A percentile compares a stretch with the other conserved stretches of the same genome.
Conservation (phyloP, 176 grass and related monocot genomes). For the Echinochloa phyllopogon region DNA sequence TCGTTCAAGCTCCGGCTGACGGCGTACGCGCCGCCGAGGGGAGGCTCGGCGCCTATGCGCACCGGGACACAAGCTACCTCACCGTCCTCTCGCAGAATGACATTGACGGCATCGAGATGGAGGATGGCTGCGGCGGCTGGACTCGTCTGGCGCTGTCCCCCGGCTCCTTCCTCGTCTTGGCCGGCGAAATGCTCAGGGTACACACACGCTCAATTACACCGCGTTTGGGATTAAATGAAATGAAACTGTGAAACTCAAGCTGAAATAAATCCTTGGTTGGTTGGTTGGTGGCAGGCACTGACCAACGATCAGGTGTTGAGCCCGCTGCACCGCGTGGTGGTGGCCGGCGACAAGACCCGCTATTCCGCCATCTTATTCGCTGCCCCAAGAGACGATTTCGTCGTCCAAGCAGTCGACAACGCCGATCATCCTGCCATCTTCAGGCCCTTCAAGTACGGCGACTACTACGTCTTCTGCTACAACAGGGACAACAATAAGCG, state of each 20-base stretch:
- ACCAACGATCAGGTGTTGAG: not conserved
- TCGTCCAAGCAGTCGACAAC: not conserved
- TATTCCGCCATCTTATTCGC: not conserved
- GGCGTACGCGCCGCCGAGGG: not conserved
- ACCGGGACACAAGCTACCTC: not conserved
- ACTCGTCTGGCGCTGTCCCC: not conserved
- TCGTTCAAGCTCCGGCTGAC: not conserved
- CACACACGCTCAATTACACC: no score
- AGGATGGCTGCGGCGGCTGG: not conserved
- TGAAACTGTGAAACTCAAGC: no score
- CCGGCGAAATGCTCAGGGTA: not conserved
- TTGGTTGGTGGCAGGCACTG: no score
- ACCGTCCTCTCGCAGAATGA: not conserved
- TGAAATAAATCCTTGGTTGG: no score
- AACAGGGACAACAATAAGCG: not conserved
- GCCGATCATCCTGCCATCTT: not conserved
- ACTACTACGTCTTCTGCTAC: not conserved
- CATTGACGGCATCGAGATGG: not conserved
- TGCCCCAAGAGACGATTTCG: not conserved
- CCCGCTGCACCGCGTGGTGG: constrained; percentile 17
- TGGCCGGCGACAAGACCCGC: not conserved
- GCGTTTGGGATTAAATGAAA: no score
- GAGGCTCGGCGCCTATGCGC: not conserved
- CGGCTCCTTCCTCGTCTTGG: not conserved
- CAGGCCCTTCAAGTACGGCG: not conserved